Evolutionary conservation across 2,329 filamentous ascomycete genomes (phyloP).

Genomic region (Verticillium klebahnii): DNA sequence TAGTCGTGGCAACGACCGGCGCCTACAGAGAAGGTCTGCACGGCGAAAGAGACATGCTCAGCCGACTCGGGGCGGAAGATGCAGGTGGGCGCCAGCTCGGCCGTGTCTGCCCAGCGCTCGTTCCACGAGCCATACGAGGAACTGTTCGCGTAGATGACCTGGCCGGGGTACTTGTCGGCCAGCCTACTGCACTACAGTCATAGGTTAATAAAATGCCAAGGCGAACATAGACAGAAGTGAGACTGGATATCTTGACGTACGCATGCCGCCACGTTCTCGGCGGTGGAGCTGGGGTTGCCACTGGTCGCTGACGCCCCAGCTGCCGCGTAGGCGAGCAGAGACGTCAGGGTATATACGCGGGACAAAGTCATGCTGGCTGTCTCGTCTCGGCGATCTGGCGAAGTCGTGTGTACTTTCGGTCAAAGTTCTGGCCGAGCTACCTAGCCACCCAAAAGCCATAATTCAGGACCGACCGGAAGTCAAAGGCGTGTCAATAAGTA

Average conservation of each 20-base stretch:
- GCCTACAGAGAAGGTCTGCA: conserved; percentile 2
- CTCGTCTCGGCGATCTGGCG: neutral
- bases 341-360: neutral
- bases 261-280: neutral
- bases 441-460: no score
- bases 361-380: neutral
- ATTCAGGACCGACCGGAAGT: neutral
- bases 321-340: neutral
- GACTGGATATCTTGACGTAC: neutral
- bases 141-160: neutral
- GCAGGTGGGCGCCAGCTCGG: conserved; percentile 6
- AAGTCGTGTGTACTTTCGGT: neutral
- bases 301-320: neutral
- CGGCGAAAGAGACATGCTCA: conserved; percentile 5
- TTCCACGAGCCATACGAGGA: neutral
- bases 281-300: neutral
- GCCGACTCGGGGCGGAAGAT: conserved; percentile 7
- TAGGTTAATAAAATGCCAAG: neutral
- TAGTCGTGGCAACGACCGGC: neutral
- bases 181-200: neutral
- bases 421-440: neutral
- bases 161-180: neutral
- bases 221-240: neutral
- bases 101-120: conserved; percentile 6
- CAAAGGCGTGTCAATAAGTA: neutral